These are phyloP conservation scores for Cornus controversa DNA, from an alignment of 148 eudicot genomes.

Conservation along the genomic window DNA sequence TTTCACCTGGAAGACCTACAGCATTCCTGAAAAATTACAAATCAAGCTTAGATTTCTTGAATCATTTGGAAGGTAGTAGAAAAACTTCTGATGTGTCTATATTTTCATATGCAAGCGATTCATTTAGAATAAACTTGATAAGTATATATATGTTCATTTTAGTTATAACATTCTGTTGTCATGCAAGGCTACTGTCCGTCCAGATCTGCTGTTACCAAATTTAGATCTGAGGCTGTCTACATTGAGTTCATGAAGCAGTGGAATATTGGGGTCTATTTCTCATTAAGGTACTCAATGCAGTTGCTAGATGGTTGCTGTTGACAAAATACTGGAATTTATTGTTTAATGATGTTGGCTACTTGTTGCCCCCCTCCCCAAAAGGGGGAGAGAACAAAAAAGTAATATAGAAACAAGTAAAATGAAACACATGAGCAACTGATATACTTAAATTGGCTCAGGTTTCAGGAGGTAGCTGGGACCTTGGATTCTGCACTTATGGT, in stretches of 20 bases:
- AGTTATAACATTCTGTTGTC: constrained; percentile 25
- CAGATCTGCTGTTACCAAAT: constrained; percentile 69
- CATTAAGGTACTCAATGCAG: constrained; percentile 66
- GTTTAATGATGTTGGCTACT: background rate
- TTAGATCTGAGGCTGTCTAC: constrained; percentile 80
- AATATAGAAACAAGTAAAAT: background rate
- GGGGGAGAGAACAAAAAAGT: background rate
- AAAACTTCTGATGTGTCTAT: background rate
- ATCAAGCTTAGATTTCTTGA: constrained; percentile 80
- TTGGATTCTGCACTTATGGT: constrained; percentile 78
- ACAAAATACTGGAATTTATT: background rate
- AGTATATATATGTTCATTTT: constrained; percentile 13
- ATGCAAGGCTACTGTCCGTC: constrained; percentile 84
- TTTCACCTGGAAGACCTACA: constrained; percentile 96
- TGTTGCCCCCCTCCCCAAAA: background rate
- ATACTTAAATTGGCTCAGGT: constrained; percentile 41
- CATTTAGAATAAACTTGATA: background rate
- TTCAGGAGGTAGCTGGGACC: constrained; percentile 96
- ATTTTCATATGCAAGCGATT: constrained; percentile 1
- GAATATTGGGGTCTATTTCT: constrained; percentile 96
- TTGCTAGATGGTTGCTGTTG: background rate
- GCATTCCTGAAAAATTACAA: constrained; percentile 88
- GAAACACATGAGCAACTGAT: constrained; percentile 1
- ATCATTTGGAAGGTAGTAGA: constrained; percentile 78
- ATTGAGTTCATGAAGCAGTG: constrained; percentile 92